phyloP scores from a whole-genome alignment of 805 yeast species.

The Myxozyma neglecta region DNA sequence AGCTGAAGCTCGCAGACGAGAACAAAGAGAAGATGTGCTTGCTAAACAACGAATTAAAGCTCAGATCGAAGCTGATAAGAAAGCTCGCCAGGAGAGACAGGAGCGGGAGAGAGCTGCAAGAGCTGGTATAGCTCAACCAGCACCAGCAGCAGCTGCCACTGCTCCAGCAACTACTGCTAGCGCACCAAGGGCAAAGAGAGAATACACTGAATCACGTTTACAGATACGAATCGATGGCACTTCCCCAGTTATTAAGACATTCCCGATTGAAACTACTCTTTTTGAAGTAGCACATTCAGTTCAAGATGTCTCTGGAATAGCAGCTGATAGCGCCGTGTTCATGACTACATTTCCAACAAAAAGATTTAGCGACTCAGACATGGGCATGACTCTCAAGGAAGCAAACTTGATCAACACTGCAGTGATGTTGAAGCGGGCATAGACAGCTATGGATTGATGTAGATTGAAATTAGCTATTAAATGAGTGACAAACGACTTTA shows the following conservation, averaged over 20 bases:
- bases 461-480: not conserved
- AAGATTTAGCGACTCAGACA: constrained; percentile 31
- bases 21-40: constrained; percentile 37
- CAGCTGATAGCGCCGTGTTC: constrained; percentile 32
- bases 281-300: constrained; percentile 36
- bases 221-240: constrained; percentile 34
- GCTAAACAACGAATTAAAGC: constrained; percentile 39
- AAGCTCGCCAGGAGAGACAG: constrained; percentile 35
- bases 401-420: constrained; percentile 40
- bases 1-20: constrained; percentile 38
- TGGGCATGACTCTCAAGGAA: constrained; percentile 36
- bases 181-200: constrained; percentile 23
- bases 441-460: not conserved
- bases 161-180: constrained; percentile 26
- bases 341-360: constrained; percentile 40
- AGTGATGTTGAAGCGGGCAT: constrained; percentile 31
- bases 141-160: constrained; percentile 16
- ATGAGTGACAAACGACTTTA: not conserved
- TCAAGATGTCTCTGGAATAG: constrained; percentile 31
- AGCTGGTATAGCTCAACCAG: constrained; percentile 15
- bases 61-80: constrained; percentile 42
- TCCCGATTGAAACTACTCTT: constrained; percentile 36
- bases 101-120: constrained; percentile 20
- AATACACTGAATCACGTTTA: constrained; percentile 32
- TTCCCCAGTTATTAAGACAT: constrained; percentile 36